These are phyloP conservation scores for Melastoma candidum DNA, from an alignment of 441 rosid genomes.

Conservation along the genomic window DNA sequence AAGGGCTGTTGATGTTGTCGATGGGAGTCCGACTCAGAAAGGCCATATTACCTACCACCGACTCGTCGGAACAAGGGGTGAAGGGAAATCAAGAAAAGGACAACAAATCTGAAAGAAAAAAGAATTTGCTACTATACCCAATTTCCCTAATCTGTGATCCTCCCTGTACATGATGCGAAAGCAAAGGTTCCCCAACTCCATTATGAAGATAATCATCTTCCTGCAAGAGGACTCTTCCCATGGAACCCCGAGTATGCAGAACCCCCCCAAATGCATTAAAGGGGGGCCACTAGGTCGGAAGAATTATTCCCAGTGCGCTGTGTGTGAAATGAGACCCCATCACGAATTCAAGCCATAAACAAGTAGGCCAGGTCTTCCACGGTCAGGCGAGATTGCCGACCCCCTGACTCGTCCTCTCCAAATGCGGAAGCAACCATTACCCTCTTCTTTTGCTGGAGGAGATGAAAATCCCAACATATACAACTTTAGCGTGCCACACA, in stretches of 20 bases:
- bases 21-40: no score
- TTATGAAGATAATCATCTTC: neutral
- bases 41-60: no score
- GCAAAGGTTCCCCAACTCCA: no score
- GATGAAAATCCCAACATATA: neutral
- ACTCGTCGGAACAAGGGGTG: no score
- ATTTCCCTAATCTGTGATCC: no score
- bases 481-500: no score
- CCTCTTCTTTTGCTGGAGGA: slow-evolving; percentile 80
- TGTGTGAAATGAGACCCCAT: no score
- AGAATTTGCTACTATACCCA: no score
- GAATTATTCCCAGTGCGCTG: neutral
- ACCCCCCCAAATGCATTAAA: neutral
- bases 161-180: no score
- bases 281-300: neutral
- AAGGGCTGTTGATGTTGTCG: no score
- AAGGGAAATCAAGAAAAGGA: no score
- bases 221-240: neutral
- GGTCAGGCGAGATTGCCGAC: slow-evolving; percentile 67
- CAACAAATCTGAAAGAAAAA: no score
- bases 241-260: neutral
- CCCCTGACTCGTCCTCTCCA: slow-evolving; percentile 72
- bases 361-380: slow-evolving; percentile 78
- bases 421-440: slow-evolving; percentile 90
- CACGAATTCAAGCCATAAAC: slow-evolving; percentile 47